These are phyloP conservation scores for Pyrenula massariospora DNA, from an alignment of 495 filamentous ascomycete species.

Conservation along the genomic window DNA sequence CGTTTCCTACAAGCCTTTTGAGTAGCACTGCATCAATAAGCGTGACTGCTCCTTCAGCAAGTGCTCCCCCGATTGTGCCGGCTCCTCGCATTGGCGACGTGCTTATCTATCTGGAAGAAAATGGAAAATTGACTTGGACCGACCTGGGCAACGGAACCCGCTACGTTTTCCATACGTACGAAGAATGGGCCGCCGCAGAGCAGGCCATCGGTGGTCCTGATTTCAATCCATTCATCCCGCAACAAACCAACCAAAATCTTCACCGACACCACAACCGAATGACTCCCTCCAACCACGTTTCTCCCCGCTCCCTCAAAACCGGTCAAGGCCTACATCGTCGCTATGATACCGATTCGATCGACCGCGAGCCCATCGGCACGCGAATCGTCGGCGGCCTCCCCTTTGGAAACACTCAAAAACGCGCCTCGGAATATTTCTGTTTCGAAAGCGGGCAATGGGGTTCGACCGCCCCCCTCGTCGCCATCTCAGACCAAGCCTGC, in stretches of 20 bases:
- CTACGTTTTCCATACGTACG: neutral
- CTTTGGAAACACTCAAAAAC: neutral
- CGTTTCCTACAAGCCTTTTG: neutral
- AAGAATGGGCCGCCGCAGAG: neutral
- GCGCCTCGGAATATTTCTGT: neutral
- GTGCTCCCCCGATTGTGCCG: neutral
- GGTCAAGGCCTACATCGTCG: neutral
- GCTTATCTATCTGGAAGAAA: neutral
- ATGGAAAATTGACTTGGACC: neutral
- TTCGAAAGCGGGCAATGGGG: neutral
- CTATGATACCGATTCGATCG: neutral
- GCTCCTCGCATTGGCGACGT: neutral
- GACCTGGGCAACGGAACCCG: neutral
- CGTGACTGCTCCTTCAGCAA: neutral
- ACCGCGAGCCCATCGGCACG: neutral
- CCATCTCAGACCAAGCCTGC: neutral
- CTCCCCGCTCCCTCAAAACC: neutral
- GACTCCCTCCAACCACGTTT: neutral
- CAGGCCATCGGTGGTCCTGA: neutral
- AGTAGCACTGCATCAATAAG: neutral
- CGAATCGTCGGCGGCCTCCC: neutral
- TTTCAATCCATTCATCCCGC: neutral
- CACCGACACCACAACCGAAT: neutral
- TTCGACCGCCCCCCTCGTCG: neutral
- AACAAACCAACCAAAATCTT: neutral